phyloP scores from a whole-genome alignment of 148 eudicot species.

The Spergularia marina region DNA sequence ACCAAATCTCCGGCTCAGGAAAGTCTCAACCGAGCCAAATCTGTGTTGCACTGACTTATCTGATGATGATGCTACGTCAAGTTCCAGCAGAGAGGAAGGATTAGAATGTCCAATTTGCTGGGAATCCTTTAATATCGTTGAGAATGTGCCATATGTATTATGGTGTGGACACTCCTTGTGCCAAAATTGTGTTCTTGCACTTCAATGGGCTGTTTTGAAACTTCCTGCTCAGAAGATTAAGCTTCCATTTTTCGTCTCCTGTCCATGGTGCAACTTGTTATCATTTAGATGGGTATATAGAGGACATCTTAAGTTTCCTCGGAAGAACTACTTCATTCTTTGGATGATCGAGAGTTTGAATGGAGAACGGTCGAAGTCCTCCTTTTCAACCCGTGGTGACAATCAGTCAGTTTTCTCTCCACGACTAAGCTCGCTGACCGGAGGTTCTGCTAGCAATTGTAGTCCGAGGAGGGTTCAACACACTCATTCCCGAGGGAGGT shows the following conservation, averaged over 20 bases:
- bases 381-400: conserved; percentile 35
- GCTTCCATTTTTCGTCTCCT: conserved; percentile 62
- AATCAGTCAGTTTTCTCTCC: conserved; percentile 44
- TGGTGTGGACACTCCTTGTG: conserved; percentile 88
- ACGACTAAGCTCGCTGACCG: conserved; percentile 34
- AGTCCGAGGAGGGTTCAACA: conserved; percentile 27
- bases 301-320: conserved; percentile 62
- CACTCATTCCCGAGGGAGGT: conserved; percentile 25
- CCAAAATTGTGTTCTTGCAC: conserved; percentile 67
- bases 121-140: conserved; percentile 56
- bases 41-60: conserved; percentile 43
- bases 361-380: conserved; percentile 55
- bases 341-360: conserved; percentile 86
- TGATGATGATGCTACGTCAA: conserved; percentile 62
- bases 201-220: conserved; percentile 48
- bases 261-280: conserved; percentile 72
- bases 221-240: conserved; percentile 52
- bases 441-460: conserved; percentile 22
- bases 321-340: conserved; percentile 71
- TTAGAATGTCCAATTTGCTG: conserved; percentile 80
- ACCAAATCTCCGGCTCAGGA: conserved; percentile 41
- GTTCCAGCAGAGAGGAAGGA: conserved; percentile 58
- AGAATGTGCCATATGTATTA: conserved; percentile 61
- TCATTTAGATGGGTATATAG: conserved; percentile 48
- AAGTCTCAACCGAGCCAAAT: conserved; percentile 37